A percentile compares a stretch with the other conserved stretches of the same genome.
These are phyloP conservation scores for Fusarium tuaranense DNA, from an alignment of 2,329 filamentous ascomycete genomes.

Conservation along the genomic window DNA sequence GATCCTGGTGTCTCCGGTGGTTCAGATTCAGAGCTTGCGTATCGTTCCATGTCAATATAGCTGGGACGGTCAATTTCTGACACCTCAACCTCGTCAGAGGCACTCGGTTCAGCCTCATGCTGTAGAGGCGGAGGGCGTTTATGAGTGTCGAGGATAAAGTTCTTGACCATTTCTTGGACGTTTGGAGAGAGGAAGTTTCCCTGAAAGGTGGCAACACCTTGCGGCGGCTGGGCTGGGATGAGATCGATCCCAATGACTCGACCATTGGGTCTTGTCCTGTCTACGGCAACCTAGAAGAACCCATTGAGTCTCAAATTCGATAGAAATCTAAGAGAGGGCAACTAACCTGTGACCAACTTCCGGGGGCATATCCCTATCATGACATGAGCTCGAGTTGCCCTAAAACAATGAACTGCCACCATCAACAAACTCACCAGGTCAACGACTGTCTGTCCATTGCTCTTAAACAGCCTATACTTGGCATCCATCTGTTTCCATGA, in stretches of 20 bases:
- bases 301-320: background rate
- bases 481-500: constrained; percentile 74
- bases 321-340: background rate
- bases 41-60: constrained; percentile 75
- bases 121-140: constrained; percentile 24
- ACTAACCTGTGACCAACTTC: constrained; percentile 76
- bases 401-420: background rate
- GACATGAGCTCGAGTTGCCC: constrained; percentile 16
- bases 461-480: constrained; percentile 82
- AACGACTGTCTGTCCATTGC: constrained; percentile 82
- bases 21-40: constrained; percentile 23
- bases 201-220: constrained; percentile 93
- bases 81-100: constrained; percentile 37
- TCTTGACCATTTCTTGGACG: constrained; percentile 81
- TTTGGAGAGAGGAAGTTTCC: constrained; percentile 86
- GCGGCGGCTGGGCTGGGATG: constrained; percentile 90
- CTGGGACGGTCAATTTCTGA: constrained; percentile 59
- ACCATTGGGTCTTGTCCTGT: constrained; percentile 80
- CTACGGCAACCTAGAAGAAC: constrained; percentile 77
- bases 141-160: constrained; percentile 75
- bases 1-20: background rate
- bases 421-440: constrained; percentile 74
- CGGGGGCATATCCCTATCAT: constrained; percentile 79
- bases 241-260: constrained; percentile 93
- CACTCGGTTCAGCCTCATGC: constrained; percentile 4